Evolutionary conservation across 164 flowering plant genomes (phyloP), one percentile per base, ranked within the genome.

Genomic region (Tetrastigma voinierianum): DNA sequence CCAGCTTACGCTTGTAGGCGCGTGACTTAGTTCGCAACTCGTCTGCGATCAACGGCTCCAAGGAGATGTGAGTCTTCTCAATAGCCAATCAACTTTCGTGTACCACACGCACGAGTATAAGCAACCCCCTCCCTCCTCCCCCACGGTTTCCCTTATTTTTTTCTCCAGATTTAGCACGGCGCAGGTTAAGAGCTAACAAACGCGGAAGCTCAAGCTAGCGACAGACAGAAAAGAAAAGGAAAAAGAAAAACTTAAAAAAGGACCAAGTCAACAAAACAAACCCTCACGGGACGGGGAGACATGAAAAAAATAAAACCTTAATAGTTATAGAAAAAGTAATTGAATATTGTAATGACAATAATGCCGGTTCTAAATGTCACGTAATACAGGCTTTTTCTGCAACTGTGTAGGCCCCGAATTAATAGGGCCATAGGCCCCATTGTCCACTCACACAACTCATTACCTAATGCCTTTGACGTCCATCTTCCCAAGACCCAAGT

Each of bases 391-490:
- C 12, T 5, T 19, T 21, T 16, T n/a, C 46, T 20, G 51, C n/a
- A 11, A 13, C 0, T 21, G 19, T 0, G 25, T 12, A 59, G 62
- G 57, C 45, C 60, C 19, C 8, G 21, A 53, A 23, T 21, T 24
- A 10, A 6, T n/a, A 2, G 57, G 16, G 55, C 12, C 66, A 14
- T 60, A 13, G 63, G 56, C 65, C 69, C 60, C 7, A 15, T 6
- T 3, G 57, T 43, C 40, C 46, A 32, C 60, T 57, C 32, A n/a
- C 43, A 65, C n/a, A n/a, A n/a, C n/a, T n/a, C n/a, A n/a, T n/a
- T n/a, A n/a, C 69, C 72, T 72, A 57, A 66, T 70, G 11, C 61
- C 59, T n/a, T 66, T 62, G 73, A 69, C 77, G 43, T 74, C 70
- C 62, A 65, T 32, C 40, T 32, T 32, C 0, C 57, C 12, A 47